Evolutionary conservation across 2,329 filamentous ascomycete genomes (phyloP).

Genomic region (Alternaria sp.): DNA sequence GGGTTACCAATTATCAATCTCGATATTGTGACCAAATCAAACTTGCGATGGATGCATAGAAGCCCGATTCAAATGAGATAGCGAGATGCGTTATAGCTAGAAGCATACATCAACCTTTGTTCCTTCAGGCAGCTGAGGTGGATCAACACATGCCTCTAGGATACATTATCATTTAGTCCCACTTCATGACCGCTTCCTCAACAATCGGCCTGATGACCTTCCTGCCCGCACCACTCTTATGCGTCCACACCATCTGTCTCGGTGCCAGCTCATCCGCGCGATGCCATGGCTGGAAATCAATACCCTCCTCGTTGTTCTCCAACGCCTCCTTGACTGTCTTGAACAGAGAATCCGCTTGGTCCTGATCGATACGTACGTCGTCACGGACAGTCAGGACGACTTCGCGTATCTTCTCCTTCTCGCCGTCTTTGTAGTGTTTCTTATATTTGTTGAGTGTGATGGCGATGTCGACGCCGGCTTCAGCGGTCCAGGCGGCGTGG

Average conservation of each 20-base stretch:
- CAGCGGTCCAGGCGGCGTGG: conserved; percentile 59
- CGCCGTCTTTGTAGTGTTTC: conserved; percentile 46
- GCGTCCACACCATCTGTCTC: conserved; percentile 59
- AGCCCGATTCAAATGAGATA: background rate
- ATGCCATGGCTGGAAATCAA: conserved; percentile 56
- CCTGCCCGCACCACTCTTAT: conserved; percentile 51
- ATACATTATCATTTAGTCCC: conserved; percentile 41
- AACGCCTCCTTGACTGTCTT: conserved; percentile 52
- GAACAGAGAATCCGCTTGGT: conserved; percentile 56
- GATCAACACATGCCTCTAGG: background rate
- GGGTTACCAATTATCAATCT: background rate
- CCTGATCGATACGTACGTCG: conserved; percentile 56
- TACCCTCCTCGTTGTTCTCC: conserved; percentile 48
- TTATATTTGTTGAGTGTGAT: conserved; percentile 59
- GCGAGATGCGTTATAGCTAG: background rate
- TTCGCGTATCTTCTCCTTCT: conserved; percentile 59
- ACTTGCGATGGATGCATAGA: background rate
- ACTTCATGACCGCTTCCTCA: conserved; percentile 54
- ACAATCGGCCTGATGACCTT: conserved; percentile 58
- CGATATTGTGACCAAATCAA: background rate
- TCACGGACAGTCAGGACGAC: conserved; percentile 56
- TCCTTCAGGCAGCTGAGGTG: background rate
- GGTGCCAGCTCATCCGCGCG: conserved; percentile 51
- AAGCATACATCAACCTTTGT: background rate
- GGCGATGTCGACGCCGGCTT: conserved; percentile 55